Evolutionary conservation across 2,329 filamentous ascomycete species (phyloP), one percentile per base, ranked within the genome.

Genomic region (Xylaria sp.): DNA sequence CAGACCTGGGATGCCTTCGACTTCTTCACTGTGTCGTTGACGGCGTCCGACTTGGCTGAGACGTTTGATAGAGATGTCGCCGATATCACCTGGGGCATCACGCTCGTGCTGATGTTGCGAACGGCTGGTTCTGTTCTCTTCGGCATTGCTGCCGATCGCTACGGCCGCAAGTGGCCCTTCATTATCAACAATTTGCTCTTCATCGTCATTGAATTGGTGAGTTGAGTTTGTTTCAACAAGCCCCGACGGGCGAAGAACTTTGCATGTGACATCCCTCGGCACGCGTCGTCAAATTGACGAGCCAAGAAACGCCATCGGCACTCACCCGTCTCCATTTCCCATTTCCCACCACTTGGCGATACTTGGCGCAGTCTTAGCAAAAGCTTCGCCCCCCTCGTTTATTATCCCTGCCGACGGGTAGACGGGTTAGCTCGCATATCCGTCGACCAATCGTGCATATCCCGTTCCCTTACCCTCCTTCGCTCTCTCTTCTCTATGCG

Each of bases 111-210:
- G 61, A 89, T 90, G 86, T 84, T 90, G 71, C 85, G 88, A 65
- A 86, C 86, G 5, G 80, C 88, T 12, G 87, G 87, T 0, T 85
- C 86, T 4, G 79, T 88, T 52, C 23, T 83, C 10, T 89, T 89
- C 63, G 87, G 87, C 70, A 81, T 88, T 31, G 84, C 84, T 0
- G 80, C 84, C 23, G 87, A 89, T 78, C 82, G 86, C 44, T 89
- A 87, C 71, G 87, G 87, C 4, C 81, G 87, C 57, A 89, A 88
- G 76, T 93, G 91, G 90, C 91, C 91, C 0, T 93, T 94, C 82
- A 85, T 94, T 15, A 76, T 91, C 68, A 94, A 94, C 81, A 92
- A 94, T 80, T 69, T 93, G 25, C 83, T 94, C 23, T 89, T 94
- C 67, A 90, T 92, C 46, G 78, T 90, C 6, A 84, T 94, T 10